Evolutionary conservation across 2,329 filamentous ascomycete genomes (phyloP).

Genomic region (Penicillium paneum): DNA sequence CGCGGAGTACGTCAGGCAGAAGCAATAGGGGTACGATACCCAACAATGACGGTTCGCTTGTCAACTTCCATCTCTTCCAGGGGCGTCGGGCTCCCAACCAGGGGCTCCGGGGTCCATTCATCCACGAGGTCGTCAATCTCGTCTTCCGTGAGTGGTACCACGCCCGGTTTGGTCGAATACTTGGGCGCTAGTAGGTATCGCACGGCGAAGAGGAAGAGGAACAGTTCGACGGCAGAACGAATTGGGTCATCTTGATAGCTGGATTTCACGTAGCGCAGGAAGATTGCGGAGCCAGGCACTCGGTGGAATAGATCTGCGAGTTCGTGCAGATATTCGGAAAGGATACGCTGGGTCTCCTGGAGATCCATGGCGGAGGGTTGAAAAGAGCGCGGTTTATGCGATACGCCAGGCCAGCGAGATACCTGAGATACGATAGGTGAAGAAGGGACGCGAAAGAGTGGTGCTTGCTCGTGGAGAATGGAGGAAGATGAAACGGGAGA

Average conservation of each 20-base stretch:
- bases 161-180: slow-evolving; percentile 89
- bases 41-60: slow-evolving; percentile 80
- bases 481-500: neutral
- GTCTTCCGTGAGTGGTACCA: slow-evolving; percentile 85
- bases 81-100: slow-evolving; percentile 69
- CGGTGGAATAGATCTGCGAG: slow-evolving; percentile 72
- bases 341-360: slow-evolving; percentile 53
- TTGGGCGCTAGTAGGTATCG: slow-evolving; percentile 87
- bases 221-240: slow-evolving; percentile 85
- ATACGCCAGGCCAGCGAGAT: neutral
- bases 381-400: slow-evolving; percentile 9
- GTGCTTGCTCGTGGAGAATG: neutral
- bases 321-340: slow-evolving; percentile 54
- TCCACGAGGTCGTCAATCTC: slow-evolving; percentile 97
- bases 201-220: slow-evolving; percentile 92
- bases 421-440: neutral
- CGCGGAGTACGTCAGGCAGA: neutral
- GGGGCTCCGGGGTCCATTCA: slow-evolving; percentile 91
- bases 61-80: slow-evolving; percentile 81
- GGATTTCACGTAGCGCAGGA: slow-evolving; percentile 91
- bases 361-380: slow-evolving; percentile 50
- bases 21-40: slow-evolving; percentile 53
- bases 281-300: slow-evolving; percentile 87
- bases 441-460: neutral
- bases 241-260: slow-evolving; percentile 98